These are phyloP conservation scores for Favolaschia claudopus DNA, from an alignment of 768 basidiomycete genomes.

Conservation along the genomic window DNA sequence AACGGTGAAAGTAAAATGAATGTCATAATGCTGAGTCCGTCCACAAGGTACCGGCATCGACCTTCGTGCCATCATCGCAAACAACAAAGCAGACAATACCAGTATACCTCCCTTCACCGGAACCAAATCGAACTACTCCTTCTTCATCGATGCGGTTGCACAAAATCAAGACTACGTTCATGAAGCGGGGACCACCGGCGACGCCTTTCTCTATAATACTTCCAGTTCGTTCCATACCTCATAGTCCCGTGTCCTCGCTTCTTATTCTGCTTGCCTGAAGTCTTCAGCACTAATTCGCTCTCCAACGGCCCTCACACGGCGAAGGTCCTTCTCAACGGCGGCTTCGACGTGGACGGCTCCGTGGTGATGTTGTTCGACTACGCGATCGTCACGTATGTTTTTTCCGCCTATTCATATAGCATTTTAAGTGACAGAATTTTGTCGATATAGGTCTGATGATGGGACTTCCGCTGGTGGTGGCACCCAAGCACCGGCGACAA, in stretches of 20 bases:
- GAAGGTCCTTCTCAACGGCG: constrained; percentile 9
- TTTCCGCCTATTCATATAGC: not conserved
- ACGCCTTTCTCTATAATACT: constrained; percentile 11
- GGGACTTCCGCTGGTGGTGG: not conserved
- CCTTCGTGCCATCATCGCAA: constrained; percentile 8
- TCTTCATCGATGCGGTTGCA: constrained; percentile 6
- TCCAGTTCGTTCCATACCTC: constrained; percentile 3
- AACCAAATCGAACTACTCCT: constrained; percentile 11
- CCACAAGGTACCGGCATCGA: constrained; percentile 16
- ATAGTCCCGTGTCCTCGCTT: not conserved
- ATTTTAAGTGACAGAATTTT: not conserved
- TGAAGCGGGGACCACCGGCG: constrained; percentile 10
- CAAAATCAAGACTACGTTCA: constrained; percentile 1
- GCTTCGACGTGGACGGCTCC: not conserved
- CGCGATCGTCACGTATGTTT: constrained; percentile 11
- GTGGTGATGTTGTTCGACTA: constrained; percentile 11
- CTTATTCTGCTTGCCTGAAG: not conserved
- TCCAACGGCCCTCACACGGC: constrained; percentile 1
- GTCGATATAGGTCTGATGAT: constrained; percentile 3
- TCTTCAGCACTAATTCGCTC: constrained; percentile 2
- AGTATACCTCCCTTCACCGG: constrained; percentile 12
- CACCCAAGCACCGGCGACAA: not conserved
- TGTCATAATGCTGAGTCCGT: not conserved
- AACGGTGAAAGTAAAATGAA: not conserved
- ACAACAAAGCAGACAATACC: constrained; percentile 1